Percentiles rank a stretch among this genome's conserved stretches.
Conservation (phyloP, 1,284 basidiomycete species). For the Volvariella surrecta region DNA sequence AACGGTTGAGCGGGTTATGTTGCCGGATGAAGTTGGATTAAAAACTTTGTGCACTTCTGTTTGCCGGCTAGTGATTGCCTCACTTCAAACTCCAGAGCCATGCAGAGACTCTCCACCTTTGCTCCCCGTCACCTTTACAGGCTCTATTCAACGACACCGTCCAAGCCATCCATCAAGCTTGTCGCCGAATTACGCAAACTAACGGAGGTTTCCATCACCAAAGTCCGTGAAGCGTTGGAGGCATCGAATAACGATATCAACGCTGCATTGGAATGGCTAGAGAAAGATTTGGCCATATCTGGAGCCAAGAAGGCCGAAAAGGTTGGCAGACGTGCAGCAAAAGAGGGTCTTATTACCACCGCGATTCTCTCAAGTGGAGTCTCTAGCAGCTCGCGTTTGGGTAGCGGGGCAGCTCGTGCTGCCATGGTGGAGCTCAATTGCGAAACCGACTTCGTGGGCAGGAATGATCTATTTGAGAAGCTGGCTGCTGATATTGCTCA, state of each 20-base stretch:
- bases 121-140: conserved; percentile 12
- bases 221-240: conserved; percentile 83
- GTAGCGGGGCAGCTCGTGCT: conserved; percentile 53
- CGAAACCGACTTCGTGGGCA: conserved; percentile 94
- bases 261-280: conserved; percentile 75
- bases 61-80: background rate
- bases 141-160: conserved; percentile 26
- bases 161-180: conserved; percentile 58
- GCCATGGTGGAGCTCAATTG: conserved; percentile 92
- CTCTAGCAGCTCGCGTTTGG: conserved; percentile 28
- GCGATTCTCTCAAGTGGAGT: conserved; percentile 54
- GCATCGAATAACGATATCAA: conserved; percentile 70
- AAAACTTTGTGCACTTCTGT: conserved; percentile 7
- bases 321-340: conserved; percentile 63
- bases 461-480: conserved; percentile 77
- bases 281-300: conserved; percentile 60
- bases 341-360: conserved; percentile 75
- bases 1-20: background rate
- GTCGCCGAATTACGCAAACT: conserved; percentile 82
- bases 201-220: conserved; percentile 75
- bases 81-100: conserved; percentile 11
- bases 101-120: conserved; percentile 1
- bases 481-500: conserved; percentile 80
- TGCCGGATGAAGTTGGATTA: conserved; percentile 13
- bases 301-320: conserved; percentile 83